Evolutionary conservation across 2,329 filamentous ascomycete genomes (phyloP).

Genomic region (Cercospora berteroae): DNA sequence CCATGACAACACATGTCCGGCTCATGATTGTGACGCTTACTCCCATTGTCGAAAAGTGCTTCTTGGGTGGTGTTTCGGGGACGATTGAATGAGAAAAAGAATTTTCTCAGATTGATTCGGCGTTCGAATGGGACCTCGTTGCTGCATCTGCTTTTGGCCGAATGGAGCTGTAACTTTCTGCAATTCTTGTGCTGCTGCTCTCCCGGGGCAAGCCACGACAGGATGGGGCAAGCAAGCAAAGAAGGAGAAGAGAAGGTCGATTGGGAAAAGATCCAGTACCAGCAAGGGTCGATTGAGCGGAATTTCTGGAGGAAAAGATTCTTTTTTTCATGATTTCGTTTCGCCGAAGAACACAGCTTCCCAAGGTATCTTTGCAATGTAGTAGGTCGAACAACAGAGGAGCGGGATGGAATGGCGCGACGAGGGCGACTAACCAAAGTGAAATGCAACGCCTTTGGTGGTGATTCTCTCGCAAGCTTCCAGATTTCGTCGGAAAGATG

Average conservation of each 20-base stretch:
- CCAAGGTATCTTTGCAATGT: slow-evolving; percentile 39
- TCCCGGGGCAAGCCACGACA: slow-evolving; percentile 35
- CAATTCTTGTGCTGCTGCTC: slow-evolving; percentile 18
- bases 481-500: slow-evolving; percentile 20
- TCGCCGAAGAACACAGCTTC: not conserved
- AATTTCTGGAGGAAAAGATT: not conserved
- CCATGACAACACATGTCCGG: slow-evolving; percentile 39
- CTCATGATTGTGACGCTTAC: slow-evolving; percentile 22
- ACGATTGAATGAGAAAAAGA: not conserved
- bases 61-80: not conserved
- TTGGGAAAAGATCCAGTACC: not conserved
- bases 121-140: not conserved
- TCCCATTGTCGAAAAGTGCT: not conserved
- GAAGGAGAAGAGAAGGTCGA: slow-evolving; percentile 36
- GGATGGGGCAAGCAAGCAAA: slow-evolving; percentile 29
- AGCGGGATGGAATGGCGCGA: slow-evolving; percentile 44
- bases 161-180: slow-evolving; percentile 27
- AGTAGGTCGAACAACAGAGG: slow-evolving; percentile 41
- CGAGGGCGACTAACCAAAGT: slow-evolving; percentile 33
- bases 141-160: slow-evolving; percentile 32
- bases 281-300: not conserved
- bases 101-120: not conserved
- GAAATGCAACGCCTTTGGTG: slow-evolving; percentile 33
- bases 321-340: not conserved
- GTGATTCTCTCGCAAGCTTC: slow-evolving; percentile 23